Evolutionary conservation across 129 eudicot species (phyloP), one percentile per base, ranked within the genome.

Genomic region (Solidago caesia): DNA sequence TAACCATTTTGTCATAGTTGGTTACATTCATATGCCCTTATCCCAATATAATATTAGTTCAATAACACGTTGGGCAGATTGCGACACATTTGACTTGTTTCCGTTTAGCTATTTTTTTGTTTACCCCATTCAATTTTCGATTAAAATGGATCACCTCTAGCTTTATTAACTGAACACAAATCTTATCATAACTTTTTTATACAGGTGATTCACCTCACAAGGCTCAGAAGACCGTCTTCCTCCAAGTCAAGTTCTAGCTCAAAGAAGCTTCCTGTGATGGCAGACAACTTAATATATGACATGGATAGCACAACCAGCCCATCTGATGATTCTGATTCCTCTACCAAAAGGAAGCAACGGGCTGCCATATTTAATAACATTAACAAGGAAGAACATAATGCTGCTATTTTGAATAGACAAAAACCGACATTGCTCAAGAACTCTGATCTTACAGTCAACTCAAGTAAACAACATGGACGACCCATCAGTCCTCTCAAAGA

Each of bases 321-420:
- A 6, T 93, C 98, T 45, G 88, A 89, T 25, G 97, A 90, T 90
- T 88, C 96, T 45, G 98, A 93, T 70, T 70, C 84, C 48, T 53
- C 85, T 42, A 29, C 79, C 7, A 78, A 61, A 53, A 78, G 21
- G 72, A 79, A 27, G 13, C 48, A 26, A 9, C 84, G 65, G 41
- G 8, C 57, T 65, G 80, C 82, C 10, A 11, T 29, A 1, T 7
- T 70, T 4, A 53, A 66, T 8, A 8, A 59, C 75, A 9, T 79
- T 10, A 55, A 46, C 61, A 79, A 46, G 29, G 71, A 66, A 11
- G 39, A 77, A 5, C 56, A 45, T 29, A 12, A 8, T 39, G 14
- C 51, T 7, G 14, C 64, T 41, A 13, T 56, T 39, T 4, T 13
- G 39, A 73, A 67, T n/a, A 64, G 16, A 8, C 81, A 61, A 46